These are phyloP conservation scores for Penicillium desertorum DNA, from an alignment of 495 filamentous ascomycete genomes.

Conservation along the genomic window DNA sequence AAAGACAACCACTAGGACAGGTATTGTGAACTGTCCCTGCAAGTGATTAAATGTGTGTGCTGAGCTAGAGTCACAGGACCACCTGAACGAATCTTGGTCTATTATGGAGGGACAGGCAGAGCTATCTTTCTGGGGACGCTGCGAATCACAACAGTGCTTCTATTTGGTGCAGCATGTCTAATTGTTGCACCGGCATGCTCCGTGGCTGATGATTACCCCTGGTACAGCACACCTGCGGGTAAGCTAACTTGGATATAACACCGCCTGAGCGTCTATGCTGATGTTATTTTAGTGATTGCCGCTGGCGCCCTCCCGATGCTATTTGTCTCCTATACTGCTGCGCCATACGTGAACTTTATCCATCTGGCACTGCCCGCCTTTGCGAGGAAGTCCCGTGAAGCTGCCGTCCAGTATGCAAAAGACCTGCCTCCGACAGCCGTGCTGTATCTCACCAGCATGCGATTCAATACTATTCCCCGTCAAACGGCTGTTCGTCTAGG, in stretches of 20 bases:
- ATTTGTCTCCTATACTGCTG: slow-evolving; percentile 62
- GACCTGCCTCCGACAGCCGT: slow-evolving; percentile 61
- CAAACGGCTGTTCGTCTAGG: slow-evolving; percentile 41
- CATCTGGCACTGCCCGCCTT: slow-evolving; percentile 67
- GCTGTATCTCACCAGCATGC: slow-evolving; percentile 71
- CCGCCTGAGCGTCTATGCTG: slow-evolving; percentile 1
- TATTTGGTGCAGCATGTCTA: slow-evolving; percentile 62
- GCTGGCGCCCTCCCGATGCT: slow-evolving; percentile 64
- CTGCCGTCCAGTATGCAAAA: slow-evolving; percentile 62
- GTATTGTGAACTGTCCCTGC: background rate
- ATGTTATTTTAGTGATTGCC: slow-evolving; percentile 46
- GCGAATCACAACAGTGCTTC: slow-evolving; percentile 69
- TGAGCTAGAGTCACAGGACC: slow-evolving; percentile 30
- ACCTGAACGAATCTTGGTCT: slow-evolving; percentile 65
- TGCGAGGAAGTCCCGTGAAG: slow-evolving; percentile 66
- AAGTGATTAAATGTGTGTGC: background rate
- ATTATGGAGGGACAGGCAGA: slow-evolving; percentile 66
- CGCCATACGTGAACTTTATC: slow-evolving; percentile 70
- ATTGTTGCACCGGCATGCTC: slow-evolving; percentile 61
- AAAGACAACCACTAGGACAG: slow-evolving; percentile 33
- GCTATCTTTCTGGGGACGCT: slow-evolving; percentile 65
- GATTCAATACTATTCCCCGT: slow-evolving; percentile 49
- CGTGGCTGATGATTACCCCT: slow-evolving; percentile 47
- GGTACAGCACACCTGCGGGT: slow-evolving; percentile 50
- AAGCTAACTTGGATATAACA: slow-evolving; percentile 18